A percentile compares a stretch with the other conserved stretches of the same genome.
Evolutionary conservation across 345 rosid genomes (phyloP).

Genomic region (Raphanus sativus): DNA sequence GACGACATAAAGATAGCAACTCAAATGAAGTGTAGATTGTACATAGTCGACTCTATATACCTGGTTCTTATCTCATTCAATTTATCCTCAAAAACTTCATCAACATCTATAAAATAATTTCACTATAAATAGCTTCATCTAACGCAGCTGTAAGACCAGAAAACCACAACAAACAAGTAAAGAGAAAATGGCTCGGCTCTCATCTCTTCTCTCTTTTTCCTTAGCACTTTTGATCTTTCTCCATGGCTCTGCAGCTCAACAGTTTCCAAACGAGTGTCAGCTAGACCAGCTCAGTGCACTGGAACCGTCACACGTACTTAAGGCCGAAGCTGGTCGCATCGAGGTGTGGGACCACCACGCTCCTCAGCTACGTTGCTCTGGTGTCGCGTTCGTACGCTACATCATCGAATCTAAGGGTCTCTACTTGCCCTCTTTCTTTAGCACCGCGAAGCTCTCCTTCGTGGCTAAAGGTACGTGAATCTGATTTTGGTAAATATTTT

Average conservation of each 20-base stretch:
- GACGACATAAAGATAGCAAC: slow-evolving; percentile 17
- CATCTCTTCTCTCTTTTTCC: slow-evolving; percentile 39
- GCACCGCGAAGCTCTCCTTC: slow-evolving; percentile 49
- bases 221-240: slow-evolving; percentile 46
- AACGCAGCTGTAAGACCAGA: slow-evolving; percentile 2
- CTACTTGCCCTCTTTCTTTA: slow-evolving; percentile 48
- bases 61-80: slow-evolving; percentile 19
- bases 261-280: slow-evolving; percentile 49
- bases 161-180: slow-evolving; percentile 5
- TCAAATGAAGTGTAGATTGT: slow-evolving; percentile 10
- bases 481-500: background rate
- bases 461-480: slow-evolving; percentile 49
- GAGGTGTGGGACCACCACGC: slow-evolving; percentile 59
- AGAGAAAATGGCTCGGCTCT: slow-evolving; percentile 32
- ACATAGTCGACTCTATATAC: slow-evolving; percentile 30
- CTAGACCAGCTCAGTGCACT: slow-evolving; percentile 51
- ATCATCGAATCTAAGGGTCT: slow-evolving; percentile 58
- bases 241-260: slow-evolving; percentile 45
- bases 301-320: slow-evolving; percentile 48
- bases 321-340: slow-evolving; percentile 54
- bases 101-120: background rate
- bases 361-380: slow-evolving; percentile 62
- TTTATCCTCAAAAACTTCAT: background rate
- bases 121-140: slow-evolving; percentile 26
- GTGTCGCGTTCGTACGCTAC: slow-evolving; percentile 46